These are phyloP conservation scores for Cyberlindnera mycetangii DNA, from an alignment of 805 yeast genomes.

Conservation along the genomic window DNA sequence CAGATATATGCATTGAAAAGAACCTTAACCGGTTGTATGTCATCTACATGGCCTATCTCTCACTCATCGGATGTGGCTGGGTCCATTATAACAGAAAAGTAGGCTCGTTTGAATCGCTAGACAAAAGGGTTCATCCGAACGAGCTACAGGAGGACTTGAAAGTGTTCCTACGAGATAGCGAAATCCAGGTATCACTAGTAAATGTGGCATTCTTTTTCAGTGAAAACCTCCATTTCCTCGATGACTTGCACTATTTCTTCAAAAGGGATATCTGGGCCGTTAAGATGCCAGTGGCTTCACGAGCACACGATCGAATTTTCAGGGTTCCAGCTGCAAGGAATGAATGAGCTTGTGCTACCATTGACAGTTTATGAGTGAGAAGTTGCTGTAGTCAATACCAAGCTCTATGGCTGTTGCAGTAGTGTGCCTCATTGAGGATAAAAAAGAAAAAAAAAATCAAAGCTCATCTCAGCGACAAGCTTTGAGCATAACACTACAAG, in stretches of 20 bases:
- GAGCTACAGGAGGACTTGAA: conserved; percentile 1
- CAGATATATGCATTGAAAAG: neutral
- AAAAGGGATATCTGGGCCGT: neutral
- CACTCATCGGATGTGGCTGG: conserved; percentile 5
- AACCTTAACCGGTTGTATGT: conserved; percentile 3
- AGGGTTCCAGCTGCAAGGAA: conserved; percentile 6
- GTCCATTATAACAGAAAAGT: neutral
- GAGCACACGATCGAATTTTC: conserved; percentile 4
- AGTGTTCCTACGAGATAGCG: neutral
- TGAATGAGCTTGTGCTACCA: too few species aligned
- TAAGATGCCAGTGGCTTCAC: conserved; percentile 1
- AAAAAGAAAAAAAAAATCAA: neutral
- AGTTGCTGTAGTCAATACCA: too few species aligned
- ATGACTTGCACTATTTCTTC: conserved; percentile 14
- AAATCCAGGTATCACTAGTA: neutral
- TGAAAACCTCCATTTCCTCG: conserved; percentile 6
- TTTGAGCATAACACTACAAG: too few species aligned
- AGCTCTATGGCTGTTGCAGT: too few species aligned
- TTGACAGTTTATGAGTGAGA: too few species aligned
- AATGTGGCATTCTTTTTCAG: conserved; percentile 3
- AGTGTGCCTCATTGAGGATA: neutral
- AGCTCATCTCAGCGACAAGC: neutral
- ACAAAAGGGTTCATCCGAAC: neutral
- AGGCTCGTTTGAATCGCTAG: neutral
- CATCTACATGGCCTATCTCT: conserved; percentile 6